Conservation (phyloP, 306 rosid genomes). For the Quercus variabilis region DNA sequence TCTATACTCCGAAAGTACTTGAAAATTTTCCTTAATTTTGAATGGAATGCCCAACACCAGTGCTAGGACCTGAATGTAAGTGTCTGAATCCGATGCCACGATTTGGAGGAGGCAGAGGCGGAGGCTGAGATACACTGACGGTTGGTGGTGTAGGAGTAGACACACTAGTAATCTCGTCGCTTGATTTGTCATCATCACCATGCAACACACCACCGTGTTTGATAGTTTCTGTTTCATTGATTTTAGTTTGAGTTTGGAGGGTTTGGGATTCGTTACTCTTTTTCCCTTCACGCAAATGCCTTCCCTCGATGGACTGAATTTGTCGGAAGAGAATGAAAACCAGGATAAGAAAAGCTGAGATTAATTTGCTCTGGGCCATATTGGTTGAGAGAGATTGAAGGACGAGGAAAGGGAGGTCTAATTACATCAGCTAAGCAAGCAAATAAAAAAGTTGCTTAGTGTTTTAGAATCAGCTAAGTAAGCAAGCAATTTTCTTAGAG, state of each 20-base stretch:
- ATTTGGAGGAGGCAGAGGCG: conserved; percentile 23
- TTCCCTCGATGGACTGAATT: conserved; percentile 23
- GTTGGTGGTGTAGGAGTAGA: conserved; percentile 23
- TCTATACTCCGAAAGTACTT: no score
- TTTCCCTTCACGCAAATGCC: conserved; percentile 20
- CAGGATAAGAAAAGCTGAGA: conserved; percentile 10
- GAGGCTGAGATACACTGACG: conserved; percentile 9
- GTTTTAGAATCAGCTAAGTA: no score
- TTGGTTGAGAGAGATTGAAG: not conserved
- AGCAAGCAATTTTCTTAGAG: no score
- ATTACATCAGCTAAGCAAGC: not conserved
- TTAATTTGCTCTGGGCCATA: conserved; percentile 30
- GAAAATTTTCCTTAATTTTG: conserved; percentile 9
- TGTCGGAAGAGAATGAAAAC: conserved; percentile 15
- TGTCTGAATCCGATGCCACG: conserved; percentile 43
- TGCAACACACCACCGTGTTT: not conserved
- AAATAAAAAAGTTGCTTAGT: not conserved
- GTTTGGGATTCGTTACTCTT: not conserved
- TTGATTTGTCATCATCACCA: not conserved
- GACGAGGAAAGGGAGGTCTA: no score
- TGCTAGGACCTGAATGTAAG: conserved; percentile 63
- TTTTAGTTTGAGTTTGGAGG: conserved; percentile 4
- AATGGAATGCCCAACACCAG: conserved; percentile 52
- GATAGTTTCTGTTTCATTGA: not conserved
- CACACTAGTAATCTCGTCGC: not conserved